Conservation (phyloP, 176 grass and related monocot genomes). For the Zoysia pacifica region DNA sequence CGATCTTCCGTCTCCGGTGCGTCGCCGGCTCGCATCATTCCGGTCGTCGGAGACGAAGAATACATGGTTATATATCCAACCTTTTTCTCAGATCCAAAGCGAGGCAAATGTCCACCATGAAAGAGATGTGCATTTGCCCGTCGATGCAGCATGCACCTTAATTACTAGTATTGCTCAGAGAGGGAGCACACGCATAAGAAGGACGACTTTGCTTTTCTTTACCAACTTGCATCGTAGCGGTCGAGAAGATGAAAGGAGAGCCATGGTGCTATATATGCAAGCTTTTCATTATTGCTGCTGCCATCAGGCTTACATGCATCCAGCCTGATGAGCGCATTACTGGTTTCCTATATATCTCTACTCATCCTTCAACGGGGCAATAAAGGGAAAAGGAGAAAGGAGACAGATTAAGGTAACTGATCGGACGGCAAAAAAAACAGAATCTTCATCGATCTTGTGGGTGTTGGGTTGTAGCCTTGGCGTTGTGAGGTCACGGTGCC, state of each 20-base stretch:
- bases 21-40: conserved; percentile 30
- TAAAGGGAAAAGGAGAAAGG: not conserved
- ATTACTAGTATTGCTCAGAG: not conserved
- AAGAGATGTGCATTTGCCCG: conserved; percentile 21
- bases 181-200: not conserved
- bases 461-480: not conserved
- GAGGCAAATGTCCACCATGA: conserved; percentile 1
- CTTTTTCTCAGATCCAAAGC: conserved; percentile 20
- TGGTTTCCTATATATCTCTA: not conserved
- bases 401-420: not conserved
- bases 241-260: conserved; percentile 25
- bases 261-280: conserved; percentile 34
- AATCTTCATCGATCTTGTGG: not conserved
- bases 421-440: conserved; percentile 35
- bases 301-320: conserved; percentile 31
- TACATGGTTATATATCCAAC: not conserved
- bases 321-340: conserved; percentile 22
- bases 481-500: not conserved
- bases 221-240: not conserved
- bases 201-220: not conserved
- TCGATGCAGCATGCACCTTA: not conserved
- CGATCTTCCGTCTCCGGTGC: not conserved
- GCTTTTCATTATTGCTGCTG: conserved; percentile 31
- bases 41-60: not conserved
- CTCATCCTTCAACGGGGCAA: conserved; percentile 19